These are phyloP conservation scores for Chalaropsis ovoidea DNA, from an alignment of 2,329 filamentous ascomycete species.

Conservation along the genomic window DNA sequence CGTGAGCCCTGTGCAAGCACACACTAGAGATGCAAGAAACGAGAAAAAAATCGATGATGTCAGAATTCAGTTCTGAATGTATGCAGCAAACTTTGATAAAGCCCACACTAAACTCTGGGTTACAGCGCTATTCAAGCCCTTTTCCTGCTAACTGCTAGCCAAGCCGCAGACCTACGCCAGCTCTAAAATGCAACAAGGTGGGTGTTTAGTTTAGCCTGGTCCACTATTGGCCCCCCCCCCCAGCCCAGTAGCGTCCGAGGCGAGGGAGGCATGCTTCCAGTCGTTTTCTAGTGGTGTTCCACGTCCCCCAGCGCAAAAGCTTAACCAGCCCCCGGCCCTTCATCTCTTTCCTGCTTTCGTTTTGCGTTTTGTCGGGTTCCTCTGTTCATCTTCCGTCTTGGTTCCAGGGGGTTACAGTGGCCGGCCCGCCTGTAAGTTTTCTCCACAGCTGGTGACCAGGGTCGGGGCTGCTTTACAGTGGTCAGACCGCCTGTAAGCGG, in stretches of 20 bases:
- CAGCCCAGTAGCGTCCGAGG: not conserved
- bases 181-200: not conserved
- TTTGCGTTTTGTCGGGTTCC: not conserved
- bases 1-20: no score
- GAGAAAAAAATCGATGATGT: no score
- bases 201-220: not conserved
- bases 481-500: not conserved
- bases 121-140: not conserved
- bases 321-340: not conserved
- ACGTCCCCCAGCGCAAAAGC: not conserved
- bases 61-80: no score
- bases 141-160: not conserved
- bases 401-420: not conserved
- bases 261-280: conserved; percentile 7
- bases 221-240: not conserved
- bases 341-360: not conserved
- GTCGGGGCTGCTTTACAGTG: conserved; percentile 1
- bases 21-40: no score
- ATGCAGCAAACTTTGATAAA: no score
- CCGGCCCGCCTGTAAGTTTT: conserved; percentile 6
- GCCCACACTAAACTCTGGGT: no score
- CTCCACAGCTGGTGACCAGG: not conserved
- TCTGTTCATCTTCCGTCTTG: not conserved
- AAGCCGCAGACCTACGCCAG: conserved; percentile 3
- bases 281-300: conserved; percentile 9